A percentile compares a stretch with the other conserved stretches of the same genome.
These are phyloP conservation scores for Dioscorea zingiberensis DNA, from an alignment of 106 monocot species.

Conservation along the genomic window DNA sequence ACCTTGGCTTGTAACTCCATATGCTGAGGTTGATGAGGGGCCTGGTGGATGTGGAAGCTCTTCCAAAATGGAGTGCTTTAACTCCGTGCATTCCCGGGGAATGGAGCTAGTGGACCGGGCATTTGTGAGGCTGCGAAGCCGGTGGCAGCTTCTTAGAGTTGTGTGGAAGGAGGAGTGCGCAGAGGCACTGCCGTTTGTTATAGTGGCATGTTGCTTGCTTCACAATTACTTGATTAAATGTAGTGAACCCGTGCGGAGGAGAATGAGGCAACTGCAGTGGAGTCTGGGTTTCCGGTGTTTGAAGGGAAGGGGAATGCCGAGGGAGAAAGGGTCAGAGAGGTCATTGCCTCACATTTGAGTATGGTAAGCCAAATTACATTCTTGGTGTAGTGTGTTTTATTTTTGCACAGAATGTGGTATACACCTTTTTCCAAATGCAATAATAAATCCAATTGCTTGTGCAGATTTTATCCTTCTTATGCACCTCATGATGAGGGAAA, in stretches of 20 bases:
- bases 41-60: neutral
- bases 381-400: too few species aligned
- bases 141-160: conserved; percentile 58
- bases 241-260: conserved; percentile 38
- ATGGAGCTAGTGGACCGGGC: conserved; percentile 51
- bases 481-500: too few species aligned
- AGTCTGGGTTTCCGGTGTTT: conserved; percentile 29
- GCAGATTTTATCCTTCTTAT: too few species aligned
- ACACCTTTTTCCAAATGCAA: too few species aligned
- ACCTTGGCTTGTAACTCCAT: conserved; percentile 84
- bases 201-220: conserved; percentile 55
- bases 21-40: conserved; percentile 1
- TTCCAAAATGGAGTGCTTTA: conserved; percentile 25
- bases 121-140: conserved; percentile 25
- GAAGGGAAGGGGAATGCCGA: conserved; percentile 43
- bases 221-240: conserved; percentile 80
- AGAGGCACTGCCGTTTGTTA: conserved; percentile 66
- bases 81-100: conserved; percentile 53
- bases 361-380: conserved; percentile 15
- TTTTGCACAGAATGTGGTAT: too few species aligned
- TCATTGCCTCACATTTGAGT: conserved; percentile 47
- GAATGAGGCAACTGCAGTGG: neutral
- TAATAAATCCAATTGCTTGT: too few species aligned
- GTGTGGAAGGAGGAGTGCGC: conserved; percentile 63
- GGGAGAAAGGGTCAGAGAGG: conserved; percentile 48